Evolutionary conservation across 257 asterid species (phyloP), one percentile per base, ranked within the genome.

Genomic region (Handroanthus guayacan): DNA sequence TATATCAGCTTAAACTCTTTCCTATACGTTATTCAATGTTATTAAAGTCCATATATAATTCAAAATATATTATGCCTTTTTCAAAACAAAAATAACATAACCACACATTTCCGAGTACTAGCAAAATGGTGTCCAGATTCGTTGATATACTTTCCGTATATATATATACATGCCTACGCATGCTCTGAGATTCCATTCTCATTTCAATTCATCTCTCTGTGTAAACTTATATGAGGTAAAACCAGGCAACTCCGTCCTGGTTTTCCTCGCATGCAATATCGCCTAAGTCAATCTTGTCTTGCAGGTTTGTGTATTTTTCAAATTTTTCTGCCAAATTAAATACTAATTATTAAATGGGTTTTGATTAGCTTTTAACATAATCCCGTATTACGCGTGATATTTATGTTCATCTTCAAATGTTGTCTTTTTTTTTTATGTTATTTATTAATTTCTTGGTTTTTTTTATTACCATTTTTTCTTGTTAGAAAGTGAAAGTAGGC

Each of bases 191-290:
- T 48, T 20, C 25, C 62, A 13, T 12, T 25, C 25, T 50, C 6
- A 9, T 1, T 68, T 16, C 34, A 25, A 25, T 9, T 17, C 38
- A 44, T 3, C 43, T 3, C 20, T 67, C 12, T 45, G 17, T 20
- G 16, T 3, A 18, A 36, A 1, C 2, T 1, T 63, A 14, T 18
- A 66, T 41, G 18, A 25, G 56, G 54, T 44, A 6, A 48, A 66
- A 66, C 72, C 41, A 12, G 57, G 39, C 13, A 43, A 18, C 13
- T 67, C 43, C 7, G 25, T 31, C 44, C 60, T 45, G 72, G 72
- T 13, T 51, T 36, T 69, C 74, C 62, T 69, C 74, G 48, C 36
- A 69, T 69, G 16, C 63, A 50, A 36, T 69, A 16, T 51, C 62
- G 71, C 48, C 41, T 6, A 66, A 44, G n/a, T 5, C 36, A 9